phyloP scores from a whole-genome alignment of 768 basidiomycete species.

The Suillus luteus region DNA sequence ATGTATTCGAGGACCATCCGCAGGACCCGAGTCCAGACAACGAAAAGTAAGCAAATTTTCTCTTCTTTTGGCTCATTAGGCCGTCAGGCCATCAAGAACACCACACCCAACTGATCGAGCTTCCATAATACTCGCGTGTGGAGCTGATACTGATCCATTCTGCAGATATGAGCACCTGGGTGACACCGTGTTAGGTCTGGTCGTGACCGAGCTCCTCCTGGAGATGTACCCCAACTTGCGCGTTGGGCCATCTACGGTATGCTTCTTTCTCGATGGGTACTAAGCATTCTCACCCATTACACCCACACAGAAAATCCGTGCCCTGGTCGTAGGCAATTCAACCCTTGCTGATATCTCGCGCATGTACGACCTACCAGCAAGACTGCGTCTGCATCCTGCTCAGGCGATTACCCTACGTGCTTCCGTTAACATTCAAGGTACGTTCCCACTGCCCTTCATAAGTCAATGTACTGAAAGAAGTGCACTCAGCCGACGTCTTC shows the following conservation, averaged over 20 bases:
- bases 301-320: slow-evolving; percentile 69
- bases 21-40: slow-evolving; percentile 80
- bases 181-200: slow-evolving; percentile 68
- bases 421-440: slow-evolving; percentile 74
- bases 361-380: slow-evolving; percentile 63
- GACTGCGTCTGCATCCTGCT: slow-evolving; percentile 65
- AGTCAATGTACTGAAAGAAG: not conserved
- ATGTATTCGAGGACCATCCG: slow-evolving; percentile 74
- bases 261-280: slow-evolving; percentile 18
- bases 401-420: slow-evolving; percentile 72
- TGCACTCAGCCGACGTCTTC: slow-evolving; percentile 66
- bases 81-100: not conserved
- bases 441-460: slow-evolving; percentile 14
- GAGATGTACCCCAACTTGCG: slow-evolving; percentile 68
- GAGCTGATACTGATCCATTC: not conserved
- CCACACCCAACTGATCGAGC: not conserved
- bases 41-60: slow-evolving; percentile 56
- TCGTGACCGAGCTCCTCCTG: slow-evolving; percentile 64
- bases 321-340: slow-evolving; percentile 71
- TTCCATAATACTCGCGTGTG: not conserved
- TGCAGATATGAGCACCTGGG: slow-evolving; percentile 75
- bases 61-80: slow-evolving; percentile 4
- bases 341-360: slow-evolving; percentile 73
- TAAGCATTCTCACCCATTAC: not conserved
- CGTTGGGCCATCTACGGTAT: slow-evolving; percentile 78